Percentiles rank a stretch among this genome's conserved stretches.
These are phyloP conservation scores for Rhododendron vialii DNA, from an alignment of 148 eudicot genomes.

Conservation along the genomic window DNA sequence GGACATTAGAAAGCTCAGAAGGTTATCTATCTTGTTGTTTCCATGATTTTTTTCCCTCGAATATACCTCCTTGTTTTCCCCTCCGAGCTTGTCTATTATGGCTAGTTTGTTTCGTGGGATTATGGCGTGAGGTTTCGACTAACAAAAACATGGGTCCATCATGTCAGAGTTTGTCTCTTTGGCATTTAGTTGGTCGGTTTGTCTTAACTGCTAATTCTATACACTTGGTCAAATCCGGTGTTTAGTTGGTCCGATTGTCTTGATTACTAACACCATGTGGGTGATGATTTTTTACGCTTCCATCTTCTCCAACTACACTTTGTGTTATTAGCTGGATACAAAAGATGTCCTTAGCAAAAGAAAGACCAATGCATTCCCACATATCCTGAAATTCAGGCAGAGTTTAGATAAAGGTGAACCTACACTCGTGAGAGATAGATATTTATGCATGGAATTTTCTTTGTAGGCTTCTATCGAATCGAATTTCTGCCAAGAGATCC, in stretches of 20 bases:
- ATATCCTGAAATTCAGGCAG: background rate
- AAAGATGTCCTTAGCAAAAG: background rate
- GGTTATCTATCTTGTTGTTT: constrained; percentile 8
- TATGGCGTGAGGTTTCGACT: background rate
- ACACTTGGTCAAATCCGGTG: background rate
- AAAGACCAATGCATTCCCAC: background rate
- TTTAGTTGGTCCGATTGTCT: background rate
- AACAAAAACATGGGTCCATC: background rate
- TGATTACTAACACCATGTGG: background rate
- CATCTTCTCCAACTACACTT: background rate
- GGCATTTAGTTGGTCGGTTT: background rate
- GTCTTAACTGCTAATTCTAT: background rate
- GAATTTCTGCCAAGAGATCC: constrained; percentile 19
- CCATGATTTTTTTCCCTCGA: background rate
- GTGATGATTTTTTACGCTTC: background rate
- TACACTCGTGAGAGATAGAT: background rate
- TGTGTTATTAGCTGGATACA: background rate
- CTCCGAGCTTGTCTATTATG: background rate
- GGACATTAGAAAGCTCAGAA: constrained; percentile 17
- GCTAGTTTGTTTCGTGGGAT: background rate
- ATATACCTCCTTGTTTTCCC: background rate
- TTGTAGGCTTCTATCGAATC: constrained; percentile 22
- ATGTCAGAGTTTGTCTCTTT: background rate
- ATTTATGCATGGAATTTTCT: background rate
- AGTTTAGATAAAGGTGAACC: background rate